These are phyloP conservation scores for Cryptosporidium sp. DNA, from an alignment of 169 alveolate genomes.

Conservation along the genomic window DNA sequence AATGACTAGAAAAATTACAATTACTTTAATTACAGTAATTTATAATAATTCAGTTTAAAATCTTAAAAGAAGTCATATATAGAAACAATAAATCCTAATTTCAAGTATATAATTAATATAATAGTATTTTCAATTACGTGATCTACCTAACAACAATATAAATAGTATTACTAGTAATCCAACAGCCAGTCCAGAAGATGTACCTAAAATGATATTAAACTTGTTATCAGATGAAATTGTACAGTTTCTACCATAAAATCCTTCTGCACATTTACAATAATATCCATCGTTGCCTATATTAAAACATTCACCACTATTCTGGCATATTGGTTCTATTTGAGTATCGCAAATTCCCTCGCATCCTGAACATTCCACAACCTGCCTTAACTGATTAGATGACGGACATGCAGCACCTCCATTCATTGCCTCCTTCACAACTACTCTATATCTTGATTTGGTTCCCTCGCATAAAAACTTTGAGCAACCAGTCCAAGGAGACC, in stretches of 20 bases:
- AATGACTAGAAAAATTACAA: not conserved
- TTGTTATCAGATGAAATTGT: conserved; percentile 47
- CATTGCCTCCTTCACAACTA: conserved; percentile 30
- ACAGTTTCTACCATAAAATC: conserved; percentile 63
- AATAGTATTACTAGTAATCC: conserved; percentile 15
- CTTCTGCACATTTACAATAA: conserved; percentile 47
- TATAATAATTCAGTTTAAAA: not conserved
- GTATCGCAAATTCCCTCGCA: conserved; percentile 50
- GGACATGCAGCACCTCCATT: conserved; percentile 66
- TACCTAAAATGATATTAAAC: conserved; percentile 52
- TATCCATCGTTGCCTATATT: conserved; percentile 30
- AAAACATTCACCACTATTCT: conserved; percentile 64
- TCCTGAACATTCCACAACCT: conserved; percentile 26
- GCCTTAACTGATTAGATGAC: conserved; percentile 37
- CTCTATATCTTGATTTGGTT: conserved; percentile 67
- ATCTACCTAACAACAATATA: conserved; percentile 21
- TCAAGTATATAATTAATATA: not conserved
- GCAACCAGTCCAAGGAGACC: conserved; percentile 71
- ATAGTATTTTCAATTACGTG: not conserved
- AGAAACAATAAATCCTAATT: not conserved
- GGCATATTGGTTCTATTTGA: conserved; percentile 18
- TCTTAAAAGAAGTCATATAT: too few relatives aligned
- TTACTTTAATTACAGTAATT: too few relatives aligned
- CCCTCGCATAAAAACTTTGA: conserved; percentile 44
- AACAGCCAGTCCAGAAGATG: conserved; percentile 28